A percentile compares a stretch with the other conserved stretches of the same genome.
Evolutionary conservation across 306 rosid genomes (phyloP).

Genomic region (Vicia sativa): DNA sequence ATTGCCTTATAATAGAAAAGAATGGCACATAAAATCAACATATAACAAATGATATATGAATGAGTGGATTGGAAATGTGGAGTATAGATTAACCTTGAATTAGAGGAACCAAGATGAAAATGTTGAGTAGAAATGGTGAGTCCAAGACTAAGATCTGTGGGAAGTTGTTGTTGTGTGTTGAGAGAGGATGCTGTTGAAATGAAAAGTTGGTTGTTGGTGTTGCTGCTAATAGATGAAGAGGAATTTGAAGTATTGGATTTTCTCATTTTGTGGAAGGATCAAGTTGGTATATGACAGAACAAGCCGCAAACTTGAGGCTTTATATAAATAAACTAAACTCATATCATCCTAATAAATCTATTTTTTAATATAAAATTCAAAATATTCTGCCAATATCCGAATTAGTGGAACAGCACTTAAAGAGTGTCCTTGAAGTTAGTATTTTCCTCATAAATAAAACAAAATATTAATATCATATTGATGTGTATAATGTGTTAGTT

Average conservation of each 20-base stretch:
- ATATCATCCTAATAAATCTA: no score
- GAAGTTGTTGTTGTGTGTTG: constrained; percentile 43
- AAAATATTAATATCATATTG: no score
- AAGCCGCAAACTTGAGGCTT: constrained; percentile 49
- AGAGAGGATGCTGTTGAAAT: constrained; percentile 50
- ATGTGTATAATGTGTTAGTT: no score
- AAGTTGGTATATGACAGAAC: constrained; percentile 12
- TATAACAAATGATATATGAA: neutral
- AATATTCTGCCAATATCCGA: no score
- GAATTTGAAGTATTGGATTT: constrained; percentile 49
- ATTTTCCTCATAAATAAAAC: no score
- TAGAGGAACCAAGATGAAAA: constrained; percentile 25
- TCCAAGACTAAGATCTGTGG: constrained; percentile 69
- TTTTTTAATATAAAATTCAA: no score
- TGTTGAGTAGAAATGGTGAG: constrained; percentile 48
- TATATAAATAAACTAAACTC: constrained; percentile 17
- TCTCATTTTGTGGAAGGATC: constrained; percentile 43
- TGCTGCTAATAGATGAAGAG: constrained; percentile 49
- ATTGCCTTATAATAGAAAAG: constrained; percentile 23
- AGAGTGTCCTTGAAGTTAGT: no score
- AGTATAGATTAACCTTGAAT: constrained; percentile 37
- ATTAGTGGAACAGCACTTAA: no score
- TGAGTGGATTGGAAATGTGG: neutral
- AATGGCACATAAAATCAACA: neutral
- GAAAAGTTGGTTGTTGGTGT: constrained; percentile 14